These are phyloP conservation scores for Mitragyna speciosa DNA, from an alignment of 257 asterid genomes.

Conservation along the genomic window DNA sequence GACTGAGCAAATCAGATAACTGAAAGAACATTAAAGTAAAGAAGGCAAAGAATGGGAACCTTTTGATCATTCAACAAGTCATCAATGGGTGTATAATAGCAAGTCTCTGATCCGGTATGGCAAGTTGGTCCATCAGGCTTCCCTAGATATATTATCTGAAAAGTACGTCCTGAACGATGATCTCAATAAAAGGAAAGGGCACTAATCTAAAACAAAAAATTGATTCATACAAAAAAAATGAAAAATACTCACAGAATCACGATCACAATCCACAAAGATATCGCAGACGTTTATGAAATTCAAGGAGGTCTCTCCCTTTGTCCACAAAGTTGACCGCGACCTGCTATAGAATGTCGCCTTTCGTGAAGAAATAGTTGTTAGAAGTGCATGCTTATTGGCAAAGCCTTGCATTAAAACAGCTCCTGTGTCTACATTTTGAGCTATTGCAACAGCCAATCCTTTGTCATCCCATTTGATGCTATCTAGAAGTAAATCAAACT, in stretches of 20 bases:
- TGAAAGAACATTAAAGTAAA: neutral
- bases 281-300: constrained; percentile 79
- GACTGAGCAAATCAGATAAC: neutral
- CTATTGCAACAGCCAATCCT: constrained; percentile 92
- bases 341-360: constrained; percentile 90
- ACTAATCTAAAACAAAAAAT: neutral
- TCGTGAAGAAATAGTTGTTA: constrained; percentile 60
- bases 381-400: constrained; percentile 71
- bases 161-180: constrained; percentile 6
- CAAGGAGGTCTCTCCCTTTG: constrained; percentile 88
- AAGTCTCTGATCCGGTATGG: constrained; percentile 86
- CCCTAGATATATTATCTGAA: constrained; percentile 78
- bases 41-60: constrained; percentile 29
- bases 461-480: constrained; percentile 90
- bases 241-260: constrained; percentile 71
- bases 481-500: constrained; percentile 80
- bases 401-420: constrained; percentile 94
- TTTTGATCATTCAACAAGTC: constrained; percentile 35
- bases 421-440: constrained; percentile 88
- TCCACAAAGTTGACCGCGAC: constrained; percentile 83
- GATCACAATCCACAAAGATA: constrained; percentile 82
- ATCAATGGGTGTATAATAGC: constrained; percentile 67
- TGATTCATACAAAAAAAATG: neutral
- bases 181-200: neutral
- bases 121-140: constrained; percentile 95